These are phyloP conservation scores for Tuber umbilicatum DNA, from an alignment of 495 filamentous ascomycete genomes.

Conservation along the genomic window DNA sequence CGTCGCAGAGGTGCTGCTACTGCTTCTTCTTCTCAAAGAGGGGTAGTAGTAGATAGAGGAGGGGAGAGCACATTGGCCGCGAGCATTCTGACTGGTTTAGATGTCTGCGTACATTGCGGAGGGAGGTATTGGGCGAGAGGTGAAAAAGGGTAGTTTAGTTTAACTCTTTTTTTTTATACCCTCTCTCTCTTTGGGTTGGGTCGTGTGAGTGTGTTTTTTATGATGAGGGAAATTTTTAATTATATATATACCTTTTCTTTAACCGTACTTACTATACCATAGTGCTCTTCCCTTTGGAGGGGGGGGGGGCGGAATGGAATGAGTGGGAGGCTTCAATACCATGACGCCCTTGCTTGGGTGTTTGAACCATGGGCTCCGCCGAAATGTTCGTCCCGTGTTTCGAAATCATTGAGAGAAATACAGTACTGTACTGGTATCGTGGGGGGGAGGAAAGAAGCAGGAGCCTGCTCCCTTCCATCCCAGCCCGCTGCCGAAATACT, in stretches of 20 bases:
- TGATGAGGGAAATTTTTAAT: constrained; percentile 3
- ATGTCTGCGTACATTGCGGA: constrained; percentile 41
- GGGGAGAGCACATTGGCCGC: constrained; percentile 35
- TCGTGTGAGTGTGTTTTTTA: neutral
- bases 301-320: too few species aligned
- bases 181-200: neutral
- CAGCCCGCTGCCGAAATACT: neutral
- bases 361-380: neutral
- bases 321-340: neutral
- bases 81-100: constrained; percentile 36
- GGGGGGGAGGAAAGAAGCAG: too few species aligned
- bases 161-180: constrained; percentile 9
- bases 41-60: constrained; percentile 9
- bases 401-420: neutral
- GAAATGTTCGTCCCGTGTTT: neutral
- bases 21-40: neutral
- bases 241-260: neutral
- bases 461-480: neutral
- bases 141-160: constrained; percentile 28
- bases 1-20: constrained; percentile 1
- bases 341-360: neutral
- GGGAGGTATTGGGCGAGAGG: constrained; percentile 41
- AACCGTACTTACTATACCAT: neutral
- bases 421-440: neutral
- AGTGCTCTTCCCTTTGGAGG: neutral